phyloP scores from a whole-genome alignment of 352 stramenopile species.

The Thalassiosira exigua region DNA sequence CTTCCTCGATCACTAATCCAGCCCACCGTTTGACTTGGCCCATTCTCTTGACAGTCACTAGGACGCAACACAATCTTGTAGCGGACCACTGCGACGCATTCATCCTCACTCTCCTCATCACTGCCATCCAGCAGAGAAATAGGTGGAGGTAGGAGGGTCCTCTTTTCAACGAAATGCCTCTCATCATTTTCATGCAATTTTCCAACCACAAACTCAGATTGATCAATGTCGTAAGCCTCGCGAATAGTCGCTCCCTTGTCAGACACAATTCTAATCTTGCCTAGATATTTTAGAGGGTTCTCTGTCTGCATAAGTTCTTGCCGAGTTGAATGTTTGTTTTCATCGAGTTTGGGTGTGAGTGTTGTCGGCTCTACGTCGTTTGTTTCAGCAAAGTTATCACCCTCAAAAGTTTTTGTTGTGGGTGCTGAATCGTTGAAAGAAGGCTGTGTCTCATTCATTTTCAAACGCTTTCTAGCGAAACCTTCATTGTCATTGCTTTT shows the following conservation, averaged over 20 bases:
- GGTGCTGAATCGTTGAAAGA: too few relatives aligned
- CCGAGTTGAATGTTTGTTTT: background rate
- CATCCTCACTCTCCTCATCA: slow-evolving; percentile 38
- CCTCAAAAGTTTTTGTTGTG: too few relatives aligned
- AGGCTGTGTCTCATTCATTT: too few relatives aligned
- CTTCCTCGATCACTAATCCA: slow-evolving; percentile 57
- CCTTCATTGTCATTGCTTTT: background rate
- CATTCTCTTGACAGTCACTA: slow-evolving; percentile 16
- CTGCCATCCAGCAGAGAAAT: slow-evolving; percentile 16
- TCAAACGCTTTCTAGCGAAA: too few relatives aligned
- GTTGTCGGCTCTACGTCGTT: background rate
- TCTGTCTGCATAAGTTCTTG: background rate
- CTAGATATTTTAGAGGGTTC: slow-evolving; percentile 19
- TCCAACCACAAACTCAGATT: slow-evolving; percentile 39
- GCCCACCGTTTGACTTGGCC: slow-evolving; percentile 7
- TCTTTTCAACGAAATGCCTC: slow-evolving; percentile 47
- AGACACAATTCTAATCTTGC: slow-evolving; percentile 43
- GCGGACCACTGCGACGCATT: slow-evolving; percentile 47
- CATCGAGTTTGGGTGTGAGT: background rate
- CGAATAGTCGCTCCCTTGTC: slow-evolving; percentile 46
- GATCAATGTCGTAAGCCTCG: slow-evolving; percentile 52
- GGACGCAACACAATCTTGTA: slow-evolving; percentile 50
- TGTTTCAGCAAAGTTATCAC: too few relatives aligned
- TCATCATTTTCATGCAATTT: slow-evolving; percentile 37
- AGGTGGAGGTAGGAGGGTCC: slow-evolving; percentile 31